Conservation (phyloP, 169 alveolate species). For the Cryptosporidium sp. region DNA sequence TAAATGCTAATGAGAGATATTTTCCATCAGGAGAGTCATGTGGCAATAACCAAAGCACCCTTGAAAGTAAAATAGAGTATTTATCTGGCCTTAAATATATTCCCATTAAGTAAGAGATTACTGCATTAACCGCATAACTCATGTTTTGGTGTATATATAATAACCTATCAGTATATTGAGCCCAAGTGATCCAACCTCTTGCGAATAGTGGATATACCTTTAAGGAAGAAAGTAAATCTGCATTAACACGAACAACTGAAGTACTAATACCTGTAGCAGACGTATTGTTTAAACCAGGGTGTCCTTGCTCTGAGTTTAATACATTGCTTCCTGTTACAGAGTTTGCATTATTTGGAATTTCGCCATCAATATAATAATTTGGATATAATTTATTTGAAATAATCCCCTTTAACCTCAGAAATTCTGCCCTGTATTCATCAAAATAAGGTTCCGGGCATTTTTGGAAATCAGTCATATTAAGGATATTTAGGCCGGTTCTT, state of each 20-base stretch:
- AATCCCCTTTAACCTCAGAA: constrained; percentile 49
- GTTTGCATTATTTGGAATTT: constrained; percentile 35
- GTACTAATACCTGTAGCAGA: constrained; percentile 1
- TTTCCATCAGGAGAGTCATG: constrained; percentile 77
- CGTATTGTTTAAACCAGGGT: background rate
- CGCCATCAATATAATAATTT: constrained; percentile 69
- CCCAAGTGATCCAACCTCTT: constrained; percentile 84
- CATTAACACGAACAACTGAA: constrained; percentile 72
- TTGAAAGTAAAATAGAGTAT: constrained; percentile 74
- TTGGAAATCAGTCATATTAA: constrained; percentile 73
- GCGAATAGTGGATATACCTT: constrained; percentile 82
- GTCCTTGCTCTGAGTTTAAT: constrained; percentile 52
- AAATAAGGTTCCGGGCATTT: constrained; percentile 69
- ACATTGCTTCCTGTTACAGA: background rate
- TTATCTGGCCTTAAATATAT: constrained; percentile 81
- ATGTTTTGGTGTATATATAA: constrained; percentile 78
- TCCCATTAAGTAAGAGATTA: constrained; percentile 82
- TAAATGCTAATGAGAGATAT: constrained; percentile 78
- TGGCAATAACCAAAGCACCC: constrained; percentile 80
- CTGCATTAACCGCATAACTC: constrained; percentile 80
- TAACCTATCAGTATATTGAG: constrained; percentile 79
- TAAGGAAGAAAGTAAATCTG: constrained; percentile 79
- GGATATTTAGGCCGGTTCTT: constrained; percentile 66
- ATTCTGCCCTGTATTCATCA: constrained; percentile 74
- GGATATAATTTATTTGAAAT: constrained; percentile 62